These are phyloP conservation scores for Cerrena zonata DNA, from an alignment of 1,284 basidiomycete species.

Conservation along the genomic window DNA sequence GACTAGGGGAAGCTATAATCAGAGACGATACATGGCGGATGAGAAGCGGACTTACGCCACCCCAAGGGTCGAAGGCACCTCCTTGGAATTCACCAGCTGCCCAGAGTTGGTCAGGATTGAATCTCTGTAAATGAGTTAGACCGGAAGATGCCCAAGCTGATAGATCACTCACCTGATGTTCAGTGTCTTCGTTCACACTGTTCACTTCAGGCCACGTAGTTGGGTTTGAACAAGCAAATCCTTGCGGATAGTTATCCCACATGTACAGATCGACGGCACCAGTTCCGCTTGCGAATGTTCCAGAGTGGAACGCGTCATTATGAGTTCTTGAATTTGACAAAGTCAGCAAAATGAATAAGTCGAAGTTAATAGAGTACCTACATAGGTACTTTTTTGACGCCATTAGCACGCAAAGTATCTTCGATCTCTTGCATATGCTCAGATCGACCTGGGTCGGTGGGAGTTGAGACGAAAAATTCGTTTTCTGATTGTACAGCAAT, in stretches of 20 bases:
- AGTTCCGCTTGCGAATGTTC: constrained; percentile 20
- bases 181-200: constrained; percentile 23
- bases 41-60: constrained; percentile 14
- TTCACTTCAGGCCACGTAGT: constrained; percentile 38
- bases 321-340: too few relatives aligned
- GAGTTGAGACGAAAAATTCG: constrained; percentile 35
- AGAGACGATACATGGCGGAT: not conserved
- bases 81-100: constrained; percentile 33
- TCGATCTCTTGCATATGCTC: constrained; percentile 19
- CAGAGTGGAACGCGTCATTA: constrained; percentile 30
- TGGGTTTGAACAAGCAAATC: constrained; percentile 46
- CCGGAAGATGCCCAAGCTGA: too few relatives aligned
- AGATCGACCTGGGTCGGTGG: constrained; percentile 19
- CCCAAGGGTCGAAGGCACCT: constrained; percentile 30
- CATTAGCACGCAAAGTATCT: constrained; percentile 32
- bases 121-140: constrained; percentile 16
- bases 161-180: constrained; percentile 23
- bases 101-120: constrained; percentile 32
- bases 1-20: constrained; percentile 27
- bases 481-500: constrained; percentile 49
- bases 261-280: constrained; percentile 44
- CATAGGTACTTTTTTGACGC: constrained; percentile 37
- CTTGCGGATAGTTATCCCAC: constrained; percentile 45
- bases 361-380: too few relatives aligned
- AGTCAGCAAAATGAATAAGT: too few relatives aligned